phyloP scores from a whole-genome alignment of 2,329 filamentous ascomycete genomes.

The Hypomyces rosellus region DNA sequence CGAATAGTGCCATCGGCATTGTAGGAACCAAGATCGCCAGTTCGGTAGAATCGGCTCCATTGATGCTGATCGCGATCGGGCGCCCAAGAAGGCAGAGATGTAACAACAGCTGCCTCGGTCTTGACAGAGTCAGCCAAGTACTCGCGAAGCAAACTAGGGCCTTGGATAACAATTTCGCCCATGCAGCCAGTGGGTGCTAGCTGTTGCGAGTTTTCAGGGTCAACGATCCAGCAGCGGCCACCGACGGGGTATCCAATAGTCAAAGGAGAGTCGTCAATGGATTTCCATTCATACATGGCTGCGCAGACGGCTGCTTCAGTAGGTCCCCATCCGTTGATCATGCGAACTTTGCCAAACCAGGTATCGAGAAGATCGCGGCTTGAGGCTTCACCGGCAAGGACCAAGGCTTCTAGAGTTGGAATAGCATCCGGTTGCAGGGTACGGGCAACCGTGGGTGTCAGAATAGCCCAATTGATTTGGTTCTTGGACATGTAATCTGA shows the following conservation, averaged over 20 bases:
- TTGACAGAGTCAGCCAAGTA: not conserved
- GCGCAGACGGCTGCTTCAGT: not conserved
- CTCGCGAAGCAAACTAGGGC: not conserved
- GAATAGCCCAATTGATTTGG: not conserved
- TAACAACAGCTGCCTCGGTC: not conserved
- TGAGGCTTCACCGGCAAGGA: conserved; percentile 4
- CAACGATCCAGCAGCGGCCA: conserved; percentile 7
- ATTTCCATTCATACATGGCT: not conserved
- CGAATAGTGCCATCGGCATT: conserved; percentile 4
- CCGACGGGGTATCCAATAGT: conserved; percentile 1
- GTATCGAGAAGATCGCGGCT: conserved; percentile 5
- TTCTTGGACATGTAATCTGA: not conserved
- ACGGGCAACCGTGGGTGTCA: conserved; percentile 2
- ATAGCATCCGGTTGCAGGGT: not conserved
- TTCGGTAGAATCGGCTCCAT: conserved; percentile 1
- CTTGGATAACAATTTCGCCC: conserved; percentile 7
- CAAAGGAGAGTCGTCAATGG: not conserved
- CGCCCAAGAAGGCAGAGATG: not conserved
- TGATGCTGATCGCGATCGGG: not conserved
- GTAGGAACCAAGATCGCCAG: conserved; percentile 5
- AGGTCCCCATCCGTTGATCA: conserved; percentile 7
- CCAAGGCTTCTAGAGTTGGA: not conserved
- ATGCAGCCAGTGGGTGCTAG: conserved; percentile 1
- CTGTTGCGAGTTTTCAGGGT: not conserved
- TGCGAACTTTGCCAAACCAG: conserved; percentile 2